Conservation (phyloP, 2,329 filamentous ascomycete species). For the Fusarium nurragi region DNA sequence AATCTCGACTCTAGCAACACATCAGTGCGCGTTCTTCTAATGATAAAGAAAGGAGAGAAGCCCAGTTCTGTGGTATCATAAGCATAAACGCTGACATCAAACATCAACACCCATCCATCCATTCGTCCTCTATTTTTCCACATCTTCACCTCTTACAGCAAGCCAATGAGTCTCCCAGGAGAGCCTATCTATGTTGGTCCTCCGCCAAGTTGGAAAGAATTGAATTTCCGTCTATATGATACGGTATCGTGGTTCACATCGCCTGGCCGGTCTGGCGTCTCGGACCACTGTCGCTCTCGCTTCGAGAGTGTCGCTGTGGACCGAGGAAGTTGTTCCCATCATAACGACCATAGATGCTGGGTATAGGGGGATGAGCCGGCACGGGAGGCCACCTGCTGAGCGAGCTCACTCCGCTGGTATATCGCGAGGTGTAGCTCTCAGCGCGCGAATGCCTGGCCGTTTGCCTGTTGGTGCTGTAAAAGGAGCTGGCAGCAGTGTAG, state of each 20-base stretch:
- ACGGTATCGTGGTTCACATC: constrained; percentile 8
- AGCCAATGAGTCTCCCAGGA: constrained; percentile 28
- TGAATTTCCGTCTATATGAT: constrained; percentile 14
- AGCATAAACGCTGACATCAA: constrained; percentile 41
- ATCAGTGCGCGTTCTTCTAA: constrained; percentile 27
- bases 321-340: constrained; percentile 24
- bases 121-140: constrained; percentile 12
- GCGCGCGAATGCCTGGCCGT: constrained; percentile 55
- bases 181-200: constrained; percentile 23
- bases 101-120: constrained; percentile 36
- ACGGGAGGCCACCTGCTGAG: constrained; percentile 44
- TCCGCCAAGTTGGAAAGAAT: constrained; percentile 32
- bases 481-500: constrained; percentile 37
- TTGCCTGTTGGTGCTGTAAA: constrained; percentile 52
- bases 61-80: constrained; percentile 38
- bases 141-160: constrained; percentile 8
- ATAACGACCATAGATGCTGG: constrained; percentile 27
- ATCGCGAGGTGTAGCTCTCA: constrained; percentile 53
- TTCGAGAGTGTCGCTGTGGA: constrained; percentile 29
- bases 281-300: constrained; percentile 24
- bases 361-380: constrained; percentile 10
- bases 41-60: constrained; percentile 33
- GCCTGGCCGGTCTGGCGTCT: constrained; percentile 24
- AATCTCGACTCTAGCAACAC: constrained; percentile 34
- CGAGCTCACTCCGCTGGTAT: constrained; percentile 61